Percentiles rank a stretch among this genome's conserved stretches.
These are phyloP conservation scores for Leucocoprinus birnbaumii DNA, from an alignment of 768 basidiomycete species.

Conservation along the genomic window DNA sequence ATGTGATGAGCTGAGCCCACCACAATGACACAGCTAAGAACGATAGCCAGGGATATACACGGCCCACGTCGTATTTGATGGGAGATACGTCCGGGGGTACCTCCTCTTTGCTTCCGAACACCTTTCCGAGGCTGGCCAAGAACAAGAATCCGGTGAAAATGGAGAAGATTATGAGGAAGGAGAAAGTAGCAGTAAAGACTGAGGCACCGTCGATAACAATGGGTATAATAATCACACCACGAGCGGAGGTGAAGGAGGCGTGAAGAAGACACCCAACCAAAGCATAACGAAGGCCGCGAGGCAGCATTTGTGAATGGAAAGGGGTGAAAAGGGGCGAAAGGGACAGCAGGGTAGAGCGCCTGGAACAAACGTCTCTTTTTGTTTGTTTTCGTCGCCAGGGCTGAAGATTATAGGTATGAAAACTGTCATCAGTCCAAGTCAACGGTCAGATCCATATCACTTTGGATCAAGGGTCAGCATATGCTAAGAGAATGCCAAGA, in stretches of 20 bases:
- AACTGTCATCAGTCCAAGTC: too few species aligned
- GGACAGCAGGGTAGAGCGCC: too few species aligned
- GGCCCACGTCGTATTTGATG: not conserved
- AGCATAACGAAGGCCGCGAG: not conserved
- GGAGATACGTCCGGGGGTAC: not conserved
- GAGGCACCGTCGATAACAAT: not conserved
- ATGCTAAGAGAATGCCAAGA: too few species aligned
- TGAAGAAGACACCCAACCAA: not conserved
- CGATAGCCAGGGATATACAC: not conserved
- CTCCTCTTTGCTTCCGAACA: not conserved
- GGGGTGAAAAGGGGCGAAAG: not conserved
- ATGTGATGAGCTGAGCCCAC: constrained; percentile 5
- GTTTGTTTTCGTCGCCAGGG: too few species aligned
- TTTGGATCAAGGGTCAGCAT: too few species aligned
- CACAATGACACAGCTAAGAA: not conserved
- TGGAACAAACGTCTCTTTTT: too few species aligned
- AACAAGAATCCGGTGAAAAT: not conserved
- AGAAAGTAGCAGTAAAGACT: not conserved
- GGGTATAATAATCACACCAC: not conserved
- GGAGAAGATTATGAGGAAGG: constrained; percentile 3
- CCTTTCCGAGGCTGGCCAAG: not conserved
- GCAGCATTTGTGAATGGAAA: not conserved
- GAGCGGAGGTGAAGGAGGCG: not conserved
- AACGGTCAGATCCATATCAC: too few species aligned
- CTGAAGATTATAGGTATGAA: too few species aligned